Conservation (phyloP, 2,329 filamentous ascomycete species). For the Pseudofabraea citricarpa region DNA sequence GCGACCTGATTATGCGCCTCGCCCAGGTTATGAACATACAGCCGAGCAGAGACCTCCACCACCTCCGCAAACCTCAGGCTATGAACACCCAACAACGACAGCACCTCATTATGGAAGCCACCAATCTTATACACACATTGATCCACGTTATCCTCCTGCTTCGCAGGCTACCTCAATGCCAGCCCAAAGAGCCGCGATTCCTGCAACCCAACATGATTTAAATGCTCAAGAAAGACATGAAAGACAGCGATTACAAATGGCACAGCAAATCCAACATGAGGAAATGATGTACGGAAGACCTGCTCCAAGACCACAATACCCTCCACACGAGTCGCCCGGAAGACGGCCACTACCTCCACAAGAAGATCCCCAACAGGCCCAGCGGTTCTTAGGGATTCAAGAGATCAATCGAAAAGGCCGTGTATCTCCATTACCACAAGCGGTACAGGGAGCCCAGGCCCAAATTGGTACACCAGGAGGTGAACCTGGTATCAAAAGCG, state of each 20-base stretch:
- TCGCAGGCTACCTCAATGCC: slow-evolving; percentile 27
- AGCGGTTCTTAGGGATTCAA: slow-evolving; percentile 65
- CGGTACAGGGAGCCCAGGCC: slow-evolving; percentile 85
- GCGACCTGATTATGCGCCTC: slow-evolving; percentile 20
- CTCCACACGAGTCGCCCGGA: slow-evolving; percentile 40
- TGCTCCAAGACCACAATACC: slow-evolving; percentile 34
- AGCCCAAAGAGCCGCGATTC: slow-evolving; percentile 25
- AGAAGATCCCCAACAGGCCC: slow-evolving; percentile 50
- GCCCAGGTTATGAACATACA: slow-evolving; percentile 10
- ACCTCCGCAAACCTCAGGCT: slow-evolving; percentile 14
- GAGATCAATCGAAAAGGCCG: slow-evolving; percentile 78
- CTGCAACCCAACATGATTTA: slow-evolving; percentile 27
- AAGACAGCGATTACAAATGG: slow-evolving; percentile 30
- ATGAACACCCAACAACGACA: slow-evolving; percentile 21
- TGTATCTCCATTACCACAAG: slow-evolving; percentile 84
- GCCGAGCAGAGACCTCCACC: slow-evolving; percentile 10
- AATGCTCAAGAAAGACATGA: slow-evolving; percentile 24
- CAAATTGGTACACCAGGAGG: slow-evolving; percentile 73
- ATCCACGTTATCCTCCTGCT: slow-evolving; percentile 28
- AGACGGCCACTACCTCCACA: slow-evolving; percentile 36
- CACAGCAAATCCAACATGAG: slow-evolving; percentile 31
- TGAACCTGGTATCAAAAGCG: slow-evolving; percentile 88
- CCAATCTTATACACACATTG: slow-evolving; percentile 20
- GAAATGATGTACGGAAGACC: slow-evolving; percentile 29
- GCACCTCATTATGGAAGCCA: slow-evolving; percentile 20